phyloP scores from a whole-genome alignment of 805 yeast genomes.

The Saccharomycopsis selenospora region DNA sequence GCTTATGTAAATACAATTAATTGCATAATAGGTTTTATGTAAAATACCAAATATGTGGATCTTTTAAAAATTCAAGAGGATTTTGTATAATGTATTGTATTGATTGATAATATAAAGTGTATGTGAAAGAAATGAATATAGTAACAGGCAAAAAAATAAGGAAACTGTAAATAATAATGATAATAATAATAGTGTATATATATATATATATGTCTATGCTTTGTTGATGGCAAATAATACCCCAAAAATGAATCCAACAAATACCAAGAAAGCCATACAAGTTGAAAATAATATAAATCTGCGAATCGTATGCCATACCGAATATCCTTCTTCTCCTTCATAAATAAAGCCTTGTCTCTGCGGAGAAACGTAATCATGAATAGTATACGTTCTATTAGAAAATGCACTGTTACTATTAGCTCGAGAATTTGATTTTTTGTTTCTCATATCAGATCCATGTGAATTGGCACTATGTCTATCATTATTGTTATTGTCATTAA shows the following conservation, averaged over 20 bases:
- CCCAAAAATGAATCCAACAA: not conserved
- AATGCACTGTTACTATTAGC: not conserved
- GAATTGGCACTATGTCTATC: not conserved
- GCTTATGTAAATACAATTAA: too few species aligned
- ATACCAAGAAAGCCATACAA: constrained; percentile 1
- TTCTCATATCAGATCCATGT: not conserved
- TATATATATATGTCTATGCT: too few species aligned
- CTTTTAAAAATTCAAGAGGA: too few species aligned
- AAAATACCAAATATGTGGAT: too few species aligned
- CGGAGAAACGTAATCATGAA: not conserved
- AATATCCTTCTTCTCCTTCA: not conserved
- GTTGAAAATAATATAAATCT: not conserved
- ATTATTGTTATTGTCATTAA: not conserved
- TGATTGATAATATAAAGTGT: too few species aligned
- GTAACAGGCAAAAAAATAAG: too few species aligned
- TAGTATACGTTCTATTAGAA: not conserved
- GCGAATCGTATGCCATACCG: not conserved
- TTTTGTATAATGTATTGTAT: too few species aligned
- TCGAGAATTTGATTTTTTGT: not conserved
- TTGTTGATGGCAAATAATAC: not conserved
- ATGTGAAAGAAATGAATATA: too few species aligned
- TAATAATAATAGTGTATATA: too few species aligned
- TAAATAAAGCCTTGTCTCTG: not conserved
- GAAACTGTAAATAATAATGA: too few species aligned
- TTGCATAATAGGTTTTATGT: too few species aligned